Evolutionary conservation across 257 asterid species (phyloP), one percentile per base, ranked within the genome.

Genomic region (Capsicum rhomboideum): DNA sequence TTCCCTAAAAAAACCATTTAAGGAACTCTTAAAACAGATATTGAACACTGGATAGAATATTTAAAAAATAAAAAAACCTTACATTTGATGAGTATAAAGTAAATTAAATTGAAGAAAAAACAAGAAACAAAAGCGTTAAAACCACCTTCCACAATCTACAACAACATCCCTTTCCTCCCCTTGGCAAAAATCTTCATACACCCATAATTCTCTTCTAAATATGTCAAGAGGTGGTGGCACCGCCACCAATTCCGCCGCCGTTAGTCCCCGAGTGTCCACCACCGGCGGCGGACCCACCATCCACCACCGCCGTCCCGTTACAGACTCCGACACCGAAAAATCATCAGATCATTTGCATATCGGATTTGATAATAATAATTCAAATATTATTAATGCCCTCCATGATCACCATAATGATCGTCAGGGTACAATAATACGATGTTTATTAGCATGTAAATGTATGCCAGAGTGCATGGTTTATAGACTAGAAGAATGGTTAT

Each of bases 281-380:
- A 34, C 40, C 40, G 81, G 42, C 4, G 23, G 80, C 8, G 80
- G 87, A 23, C 83, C 90, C 89, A 82, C 84, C 40, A 80, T 92
- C 26, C 91, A 91, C 86, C 97, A 90, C 89, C 97, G 98, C 81
- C 95, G 98, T 64, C 97, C 95, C 66, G 88, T 85, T 20, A 86
- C 89, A 0, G 97, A 93, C 1, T 4, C 83, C 8, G 82, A 28
- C 31, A 40, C 83, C 13, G 92, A 92, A 8, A 90, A 87, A 52
- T 82, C 85, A 63, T 78, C 71, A 31, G 97, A 90, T 49, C 86
- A 86, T 20, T 77, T 74, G 14, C 58, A 42, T 46, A 52, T 69
- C 14, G 59, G 56, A 9, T 9, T 68, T 52, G 71, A 50, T 26
- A 61, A 61, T 52, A 54, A 50, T 77, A 72, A 67, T 55, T 46